A percentile compares a stretch with the other conserved stretches of the same genome.
These are phyloP conservation scores for Paspalum vaginatum DNA, from an alignment of 176 grass and related monocot species.

Conservation along the genomic window DNA sequence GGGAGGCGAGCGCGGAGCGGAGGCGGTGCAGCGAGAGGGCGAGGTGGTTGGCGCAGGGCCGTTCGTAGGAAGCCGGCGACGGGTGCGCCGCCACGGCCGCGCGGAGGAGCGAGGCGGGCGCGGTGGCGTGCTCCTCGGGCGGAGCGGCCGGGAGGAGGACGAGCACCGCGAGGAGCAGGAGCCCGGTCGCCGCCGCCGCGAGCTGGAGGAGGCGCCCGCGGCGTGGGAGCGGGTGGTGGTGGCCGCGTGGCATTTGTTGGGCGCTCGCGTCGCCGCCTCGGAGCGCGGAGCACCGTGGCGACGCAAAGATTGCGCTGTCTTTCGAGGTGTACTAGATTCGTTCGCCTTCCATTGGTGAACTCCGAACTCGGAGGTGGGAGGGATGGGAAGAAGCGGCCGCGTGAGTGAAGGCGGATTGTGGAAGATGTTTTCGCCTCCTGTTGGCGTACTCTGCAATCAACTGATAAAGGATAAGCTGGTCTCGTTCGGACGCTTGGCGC, in stretches of 20 bases:
- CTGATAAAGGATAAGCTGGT: conserved; percentile 34
- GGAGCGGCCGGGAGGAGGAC: conserved; percentile 28
- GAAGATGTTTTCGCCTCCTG: fast-evolving
- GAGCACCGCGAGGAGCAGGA: conserved; percentile 47
- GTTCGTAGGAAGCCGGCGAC: conserved; percentile 35
- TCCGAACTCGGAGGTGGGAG: too few species aligned
- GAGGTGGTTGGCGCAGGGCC: conserved; percentile 46
- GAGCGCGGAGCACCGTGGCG: conserved; percentile 1
- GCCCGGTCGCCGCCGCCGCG: conserved; percentile 36
- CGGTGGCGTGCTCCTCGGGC: background rate
- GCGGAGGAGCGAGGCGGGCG: conserved; percentile 37
- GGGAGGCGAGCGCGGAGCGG: conserved; percentile 31
- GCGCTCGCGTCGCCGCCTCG: conserved; percentile 34
- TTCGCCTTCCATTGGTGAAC: background rate
- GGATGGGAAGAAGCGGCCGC: background rate
- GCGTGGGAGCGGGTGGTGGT: conserved; percentile 11
- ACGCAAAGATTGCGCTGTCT: background rate
- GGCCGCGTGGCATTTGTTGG: conserved; percentile 40
- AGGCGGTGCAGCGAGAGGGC: conserved; percentile 56
- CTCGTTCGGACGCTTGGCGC: background rate
- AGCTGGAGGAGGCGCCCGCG: conserved; percentile 44
- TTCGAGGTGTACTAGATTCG: background rate
- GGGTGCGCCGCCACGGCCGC: conserved; percentile 47
- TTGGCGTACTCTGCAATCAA: background rate
- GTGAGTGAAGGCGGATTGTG: background rate